Evolutionary conservation across 2,329 filamentous ascomycete species (phyloP), one percentile per base, ranked within the genome.

Genomic region (Neonectria sp.): DNA sequence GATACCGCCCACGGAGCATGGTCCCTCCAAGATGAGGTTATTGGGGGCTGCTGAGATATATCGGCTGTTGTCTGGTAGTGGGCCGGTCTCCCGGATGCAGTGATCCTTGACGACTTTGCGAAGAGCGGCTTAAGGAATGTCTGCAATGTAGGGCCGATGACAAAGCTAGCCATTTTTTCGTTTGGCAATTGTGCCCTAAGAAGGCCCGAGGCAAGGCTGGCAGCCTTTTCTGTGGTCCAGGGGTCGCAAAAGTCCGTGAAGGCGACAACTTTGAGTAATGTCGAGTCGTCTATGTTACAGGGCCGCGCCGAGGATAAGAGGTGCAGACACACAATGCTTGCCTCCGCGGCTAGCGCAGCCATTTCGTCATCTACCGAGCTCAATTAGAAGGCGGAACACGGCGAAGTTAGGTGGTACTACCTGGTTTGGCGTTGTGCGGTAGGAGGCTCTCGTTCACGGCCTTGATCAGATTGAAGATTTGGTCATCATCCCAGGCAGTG

Each of bases 121-220:
- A 95, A 95, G 6, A 93, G 81, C 31, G 91, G 91, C 43, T 90
- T 90, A 57, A 95, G 85, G 74, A 90, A 90, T 73, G 82, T 81
- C 68, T 86, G 83, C 4, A 95, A 86, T 63, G 94, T 82, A 45
- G 85, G 81, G n/a, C 85, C 82, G 21, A 86, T 81, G 71, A 90
- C 81, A 71, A 90, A 86, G 4, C 67, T 27, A n/a, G 67, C 29
- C 58, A 75, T 24, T 15, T 52, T 64, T 0, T 66, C 59, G 11
- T 29, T 31, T 7, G 65, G 15, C 6, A 82, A 56, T 2, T 80
- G 75, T 2, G 68, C 24, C 1, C 73, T 49, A 5, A 87, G 68
- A 1, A 86, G 68, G 2, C 55, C 43, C 0, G 46, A 45, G 1
- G 86, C 82, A 1, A 73, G 56, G 0, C 56, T n/a, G 6, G 79